Evolutionary conservation across 495 filamentous ascomycete genomes (phyloP).

Genomic region (Xylaria castorea): DNA sequence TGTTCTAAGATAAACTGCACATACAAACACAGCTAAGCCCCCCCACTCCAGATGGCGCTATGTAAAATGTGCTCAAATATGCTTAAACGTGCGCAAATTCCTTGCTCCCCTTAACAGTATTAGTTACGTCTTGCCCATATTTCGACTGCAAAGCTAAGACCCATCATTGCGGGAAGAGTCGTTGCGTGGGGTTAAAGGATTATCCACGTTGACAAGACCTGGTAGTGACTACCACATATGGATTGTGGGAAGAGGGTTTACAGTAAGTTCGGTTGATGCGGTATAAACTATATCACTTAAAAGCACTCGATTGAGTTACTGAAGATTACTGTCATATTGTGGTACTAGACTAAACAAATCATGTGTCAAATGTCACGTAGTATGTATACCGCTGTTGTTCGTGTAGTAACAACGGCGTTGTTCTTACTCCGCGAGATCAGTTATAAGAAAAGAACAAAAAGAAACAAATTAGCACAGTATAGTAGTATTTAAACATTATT

Average conservation of each 20-base stretch:
- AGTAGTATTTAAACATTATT: neutral
- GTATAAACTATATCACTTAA: neutral
- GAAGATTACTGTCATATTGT: neutral
- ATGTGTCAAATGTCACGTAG: neutral
- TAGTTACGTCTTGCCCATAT: neutral
- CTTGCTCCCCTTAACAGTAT: neutral
- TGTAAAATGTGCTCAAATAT: neutral
- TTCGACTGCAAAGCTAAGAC: neutral
- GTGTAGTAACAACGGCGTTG: no score
- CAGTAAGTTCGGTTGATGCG: neutral
- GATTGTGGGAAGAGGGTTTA: neutral
- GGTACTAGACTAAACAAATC: neutral
- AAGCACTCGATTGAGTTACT: neutral
- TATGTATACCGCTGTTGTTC: no score
- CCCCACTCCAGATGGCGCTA: slow-evolving; percentile 1
- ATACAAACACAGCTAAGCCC: neutral
- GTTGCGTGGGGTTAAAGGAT: neutral
- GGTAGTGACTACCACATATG: neutral
- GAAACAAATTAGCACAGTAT: no score
- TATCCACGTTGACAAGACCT: neutral
- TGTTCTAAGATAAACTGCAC: neutral
- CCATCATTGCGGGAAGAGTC: neutral
- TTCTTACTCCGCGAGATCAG: no score
- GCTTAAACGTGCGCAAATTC: slow-evolving; percentile 13
- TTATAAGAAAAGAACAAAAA: no score